Percentiles rank a stretch among this genome's conserved stretches.
Evolutionary conservation across 164 flowering plant genomes (phyloP).

Genomic region (Kingdonia uniflora): DNA sequence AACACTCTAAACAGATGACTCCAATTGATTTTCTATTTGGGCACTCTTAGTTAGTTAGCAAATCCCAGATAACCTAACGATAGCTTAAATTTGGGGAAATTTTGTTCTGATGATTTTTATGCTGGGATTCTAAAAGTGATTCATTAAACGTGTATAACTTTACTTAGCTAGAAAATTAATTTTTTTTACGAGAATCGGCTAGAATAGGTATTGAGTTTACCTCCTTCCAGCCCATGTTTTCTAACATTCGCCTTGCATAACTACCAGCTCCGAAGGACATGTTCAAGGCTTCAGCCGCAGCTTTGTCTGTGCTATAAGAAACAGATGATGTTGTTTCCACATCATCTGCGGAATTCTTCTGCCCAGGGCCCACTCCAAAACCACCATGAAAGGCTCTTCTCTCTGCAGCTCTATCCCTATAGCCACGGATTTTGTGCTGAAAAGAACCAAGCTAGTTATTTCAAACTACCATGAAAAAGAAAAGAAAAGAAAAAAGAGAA

Average conservation of each 20-base stretch:
- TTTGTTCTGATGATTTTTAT: too few species aligned
- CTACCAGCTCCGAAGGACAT: constrained; percentile 83
- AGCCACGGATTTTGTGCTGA: constrained; percentile 30
- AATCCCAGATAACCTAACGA: too few species aligned
- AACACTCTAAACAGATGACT: too few species aligned
- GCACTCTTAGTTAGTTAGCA: too few species aligned
- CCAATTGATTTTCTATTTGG: too few species aligned
- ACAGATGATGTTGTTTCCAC: constrained; percentile 20
- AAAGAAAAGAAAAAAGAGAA: neutral
- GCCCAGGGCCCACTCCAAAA: constrained; percentile 87
- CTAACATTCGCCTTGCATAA: constrained; percentile 62
- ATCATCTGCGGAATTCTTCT: constrained; percentile 30
- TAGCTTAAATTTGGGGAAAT: too few species aligned
- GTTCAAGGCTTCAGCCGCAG: constrained; percentile 64
- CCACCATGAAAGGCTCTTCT: constrained; percentile 86
- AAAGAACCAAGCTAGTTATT: constrained; percentile 3
- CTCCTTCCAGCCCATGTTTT: constrained; percentile 99
- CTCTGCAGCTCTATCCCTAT: constrained; percentile 93
- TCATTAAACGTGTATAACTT: too few species aligned
- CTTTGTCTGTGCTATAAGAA: constrained; percentile 32
- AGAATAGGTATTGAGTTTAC: constrained; percentile 36
- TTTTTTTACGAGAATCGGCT: too few species aligned
- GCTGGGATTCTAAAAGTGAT: too few species aligned
- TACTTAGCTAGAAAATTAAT: too few species aligned
- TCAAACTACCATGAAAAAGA: neutral